These are phyloP conservation scores for Tolypocladium guangdongense DNA, from an alignment of 2,329 filamentous ascomycete genomes.

Conservation along the genomic window DNA sequence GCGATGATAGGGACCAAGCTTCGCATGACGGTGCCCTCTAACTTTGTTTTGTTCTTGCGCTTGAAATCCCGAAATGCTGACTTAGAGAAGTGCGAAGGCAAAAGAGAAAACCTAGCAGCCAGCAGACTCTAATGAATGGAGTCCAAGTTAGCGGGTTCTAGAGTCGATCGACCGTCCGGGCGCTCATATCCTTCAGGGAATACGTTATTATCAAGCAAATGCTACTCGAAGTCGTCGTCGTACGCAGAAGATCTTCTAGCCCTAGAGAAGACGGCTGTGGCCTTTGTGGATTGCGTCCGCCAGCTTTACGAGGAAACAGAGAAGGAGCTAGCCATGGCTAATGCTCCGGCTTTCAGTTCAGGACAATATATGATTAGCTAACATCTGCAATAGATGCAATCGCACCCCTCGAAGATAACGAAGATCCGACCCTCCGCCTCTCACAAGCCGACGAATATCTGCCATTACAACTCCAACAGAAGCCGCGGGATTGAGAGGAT, in stretches of 20 bases:
- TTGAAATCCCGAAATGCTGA: background rate
- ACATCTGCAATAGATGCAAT: too few species aligned
- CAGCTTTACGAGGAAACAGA: background rate
- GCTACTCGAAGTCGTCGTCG: slow-evolving; percentile 4
- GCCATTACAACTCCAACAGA: too few species aligned
- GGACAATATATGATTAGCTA: too few species aligned
- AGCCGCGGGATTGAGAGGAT: too few species aligned
- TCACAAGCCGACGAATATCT: background rate
- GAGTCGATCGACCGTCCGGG: background rate
- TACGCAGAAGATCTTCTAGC: slow-evolving; percentile 1
- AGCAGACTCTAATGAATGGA: background rate
- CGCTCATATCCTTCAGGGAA: slow-evolving; percentile 1
- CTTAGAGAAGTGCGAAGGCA: slow-evolving; percentile 1
- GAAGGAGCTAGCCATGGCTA: background rate
- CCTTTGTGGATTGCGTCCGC: background rate
- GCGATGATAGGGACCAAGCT: background rate
- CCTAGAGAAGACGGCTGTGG: background rate
- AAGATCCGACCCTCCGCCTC: slow-evolving; percentile 12
- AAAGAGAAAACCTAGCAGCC: slow-evolving; percentile 1
- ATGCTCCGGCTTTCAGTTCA: too few species aligned
- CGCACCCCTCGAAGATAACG: slow-evolving; percentile 11
- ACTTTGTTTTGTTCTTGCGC: background rate
- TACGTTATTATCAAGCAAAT: slow-evolving; percentile 4
- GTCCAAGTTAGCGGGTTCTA: slow-evolving; percentile 2
- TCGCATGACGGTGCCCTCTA: background rate